Evolutionary conservation across 176 grass and related monocot species (phyloP), one percentile per base, ranked within the genome.

Genomic region (Musa acuminata): DNA sequence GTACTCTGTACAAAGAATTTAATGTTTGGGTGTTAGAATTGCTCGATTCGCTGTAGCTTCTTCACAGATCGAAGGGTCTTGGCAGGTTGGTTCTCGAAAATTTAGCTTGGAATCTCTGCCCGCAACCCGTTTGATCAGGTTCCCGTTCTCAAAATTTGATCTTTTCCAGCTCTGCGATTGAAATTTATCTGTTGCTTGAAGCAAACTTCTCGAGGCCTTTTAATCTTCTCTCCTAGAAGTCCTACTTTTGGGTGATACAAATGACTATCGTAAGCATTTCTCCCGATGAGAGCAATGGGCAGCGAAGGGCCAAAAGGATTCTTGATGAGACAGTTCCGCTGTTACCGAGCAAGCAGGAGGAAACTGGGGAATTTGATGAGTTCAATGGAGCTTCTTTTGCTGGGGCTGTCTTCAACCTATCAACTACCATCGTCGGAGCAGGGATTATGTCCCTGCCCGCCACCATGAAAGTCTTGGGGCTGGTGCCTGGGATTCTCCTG

Each of bases 401-500:
- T 3, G 86, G 94, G 9, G 87, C 94, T 57, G 94, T 97, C 25
- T 97, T 97, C 84, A 97, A 97, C 81, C 87, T 97, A 17, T 91
- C 94, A 1, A 97, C 90, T 53, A 97, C 94, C 53, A 87, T 97
- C 74, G 94, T 97, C 14, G 94, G 94, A 27, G 94, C 94, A 0
- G 94, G 94, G 20, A 97, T 97, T 87, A 93, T 97, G 94, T 88
- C 94, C 48, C 80, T 97, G 13, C 94, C 90, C 7, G 94, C 90
- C 63, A 93, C 94, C 43, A 97, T 97, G 94, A 97, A 97, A 75
- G 94, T 97, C 80, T 78, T 97, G 49, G 94, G 90, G 0, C 87
- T 97, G 64, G 72, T 93, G 20, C 94, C 94, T 0, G 90, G 94
- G 0, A 84, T 97, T 1, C 27, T 89, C 73, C 71, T 91, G 90